These are phyloP conservation scores for Alternaria ethzedia DNA, from an alignment of 2,329 filamentous ascomycete species.

Conservation along the genomic window DNA sequence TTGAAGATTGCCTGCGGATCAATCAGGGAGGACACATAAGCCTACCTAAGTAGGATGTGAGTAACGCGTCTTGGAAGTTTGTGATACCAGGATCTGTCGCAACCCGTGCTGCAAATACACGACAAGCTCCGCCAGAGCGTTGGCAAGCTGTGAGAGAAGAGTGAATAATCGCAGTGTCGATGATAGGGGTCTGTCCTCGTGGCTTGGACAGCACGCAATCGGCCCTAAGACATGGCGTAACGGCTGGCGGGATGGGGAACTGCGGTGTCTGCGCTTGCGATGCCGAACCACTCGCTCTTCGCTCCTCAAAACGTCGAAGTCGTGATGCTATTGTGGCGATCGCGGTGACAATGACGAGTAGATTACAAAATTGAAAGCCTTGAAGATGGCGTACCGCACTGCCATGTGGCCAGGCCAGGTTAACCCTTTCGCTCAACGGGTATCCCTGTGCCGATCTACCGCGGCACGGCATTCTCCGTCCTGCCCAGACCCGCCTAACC, in stretches of 20 bases:
- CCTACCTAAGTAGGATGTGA: not conserved
- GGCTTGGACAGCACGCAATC: not conserved
- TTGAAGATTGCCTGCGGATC: not conserved
- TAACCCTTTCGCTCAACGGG: not conserved
- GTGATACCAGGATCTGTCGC: not conserved
- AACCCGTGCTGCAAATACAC: not conserved
- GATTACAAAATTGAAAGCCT: not conserved
- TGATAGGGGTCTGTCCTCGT: not conserved
- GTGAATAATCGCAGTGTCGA: not conserved
- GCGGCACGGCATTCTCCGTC: not conserved
- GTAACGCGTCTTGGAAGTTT: not conserved
- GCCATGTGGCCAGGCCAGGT: not conserved
- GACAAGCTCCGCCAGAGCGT: not conserved
- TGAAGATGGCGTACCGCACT: not conserved
- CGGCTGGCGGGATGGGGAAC: not conserved
- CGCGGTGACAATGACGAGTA: not conserved
- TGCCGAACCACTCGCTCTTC: not conserved
- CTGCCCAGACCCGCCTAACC: not conserved
- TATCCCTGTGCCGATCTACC: not conserved
- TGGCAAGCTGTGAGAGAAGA: not conserved
- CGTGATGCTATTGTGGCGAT: not conserved
- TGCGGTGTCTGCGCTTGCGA: not conserved
- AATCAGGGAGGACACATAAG: not conserved
- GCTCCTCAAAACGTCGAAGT: not conserved
- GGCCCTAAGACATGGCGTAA: not conserved